These are phyloP conservation scores for Leavenworthia alabamica DNA, from an alignment of 345 rosid species.

Conservation along the genomic window DNA sequence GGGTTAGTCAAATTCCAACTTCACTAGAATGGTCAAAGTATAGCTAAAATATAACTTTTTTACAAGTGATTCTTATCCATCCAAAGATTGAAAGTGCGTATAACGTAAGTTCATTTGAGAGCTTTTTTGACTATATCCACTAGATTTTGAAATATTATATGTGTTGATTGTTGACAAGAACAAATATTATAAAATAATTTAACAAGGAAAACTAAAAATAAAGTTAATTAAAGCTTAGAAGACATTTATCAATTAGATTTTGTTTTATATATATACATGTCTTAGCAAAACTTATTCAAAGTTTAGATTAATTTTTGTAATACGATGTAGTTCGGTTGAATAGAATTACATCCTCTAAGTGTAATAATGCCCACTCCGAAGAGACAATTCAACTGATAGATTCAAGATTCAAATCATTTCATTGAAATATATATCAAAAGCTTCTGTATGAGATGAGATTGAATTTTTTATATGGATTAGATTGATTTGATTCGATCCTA, in stretches of 20 bases:
- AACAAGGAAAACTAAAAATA: neutral
- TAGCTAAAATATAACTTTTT: constrained; percentile 21
- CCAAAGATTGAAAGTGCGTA: constrained; percentile 29
- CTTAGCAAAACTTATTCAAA: neutral
- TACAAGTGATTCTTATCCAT: constrained; percentile 28
- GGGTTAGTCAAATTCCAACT: constrained; percentile 25
- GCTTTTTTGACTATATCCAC: constrained; percentile 32
- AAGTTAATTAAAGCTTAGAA: neutral
- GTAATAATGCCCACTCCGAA: neutral
- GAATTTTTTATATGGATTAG: too few species aligned
- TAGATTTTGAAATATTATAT: neutral
- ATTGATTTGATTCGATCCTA: neutral
- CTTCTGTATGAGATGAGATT: too few species aligned
- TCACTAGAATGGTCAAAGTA: constrained; percentile 24
- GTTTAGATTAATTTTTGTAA: neutral
- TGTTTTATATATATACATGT: neutral
- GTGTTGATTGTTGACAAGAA: neutral
- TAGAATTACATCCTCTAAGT: neutral
- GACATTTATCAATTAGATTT: neutral
- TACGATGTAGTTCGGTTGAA: neutral
- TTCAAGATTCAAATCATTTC: neutral
- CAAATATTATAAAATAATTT: neutral
- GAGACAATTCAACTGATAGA: neutral
- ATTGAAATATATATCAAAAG: neutral
- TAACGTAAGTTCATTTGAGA: constrained; percentile 20